Evolutionary conservation across 805 yeast genomes (phyloP), one percentile per base, ranked within the genome.

Genomic region (Starmera pachycereana): DNA sequence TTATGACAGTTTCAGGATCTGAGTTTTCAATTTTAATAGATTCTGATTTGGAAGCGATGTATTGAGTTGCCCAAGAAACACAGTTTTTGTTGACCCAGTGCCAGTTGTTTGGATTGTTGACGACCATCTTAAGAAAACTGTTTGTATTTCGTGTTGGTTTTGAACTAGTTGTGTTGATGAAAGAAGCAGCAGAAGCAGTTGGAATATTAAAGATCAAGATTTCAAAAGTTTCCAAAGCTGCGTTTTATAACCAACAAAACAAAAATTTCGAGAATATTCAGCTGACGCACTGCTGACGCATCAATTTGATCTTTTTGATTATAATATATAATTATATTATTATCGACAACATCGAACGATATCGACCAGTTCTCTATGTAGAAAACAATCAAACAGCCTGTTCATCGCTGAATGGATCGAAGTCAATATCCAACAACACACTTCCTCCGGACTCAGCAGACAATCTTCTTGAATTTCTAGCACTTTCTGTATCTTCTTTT

Each of bases 11-110:
- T n/a, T 38, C 46, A 29, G 45, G 49, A 8, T 45, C 38, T 25
- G 52, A 45, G 35, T 51, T 47, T 4, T 51, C 50, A 14, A 52
- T 41, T n/a, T 43, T 41, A 29, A 55, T 44, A 27, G 46, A 40
- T 4, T 46, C 14, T 12, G 76, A 58, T 19, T 66, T 57, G 22
- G 61, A 58, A 28, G 63, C 54, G 42, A 78, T 63, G 54, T 77
- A 77, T 12, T 57, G 56, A 48, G 69, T 70, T 14, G 80, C 65
- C 84, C 84, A 78, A 40, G 79, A 75, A 36, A 78, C 65, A 44
- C 82, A 76, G 62, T 78, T 77, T 50, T 72, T 77, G 50, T 78
- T 81, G 22, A 78, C 78, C 85, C 85, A 78, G 63, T 78, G 85
- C 85, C 85, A 78, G 70, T 78, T 78, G 59, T 78, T 78, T 30